These are phyloP conservation scores for Ashbya aceris DNA, from an alignment of 1,139 yeast species.

Conservation along the genomic window DNA sequence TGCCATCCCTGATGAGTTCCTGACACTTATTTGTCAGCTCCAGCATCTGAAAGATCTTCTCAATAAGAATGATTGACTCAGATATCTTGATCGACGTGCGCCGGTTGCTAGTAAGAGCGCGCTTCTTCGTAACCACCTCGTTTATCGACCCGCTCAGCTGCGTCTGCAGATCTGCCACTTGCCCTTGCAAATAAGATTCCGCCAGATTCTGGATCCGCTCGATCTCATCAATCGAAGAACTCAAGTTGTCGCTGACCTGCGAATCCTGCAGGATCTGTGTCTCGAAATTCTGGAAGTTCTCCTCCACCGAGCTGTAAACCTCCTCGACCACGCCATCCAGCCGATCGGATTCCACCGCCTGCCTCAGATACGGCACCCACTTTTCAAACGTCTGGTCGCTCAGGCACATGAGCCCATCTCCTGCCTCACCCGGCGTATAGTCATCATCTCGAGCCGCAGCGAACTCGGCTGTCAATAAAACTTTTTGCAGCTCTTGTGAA, in stretches of 20 bases:
- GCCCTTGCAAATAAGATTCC: constrained; percentile 19
- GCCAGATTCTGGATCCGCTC: constrained; percentile 23
- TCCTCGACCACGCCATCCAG: constrained; percentile 22
- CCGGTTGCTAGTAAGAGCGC: constrained; percentile 44
- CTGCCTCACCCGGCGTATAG: constrained; percentile 2
- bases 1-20: constrained; percentile 57
- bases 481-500: constrained; percentile 25
- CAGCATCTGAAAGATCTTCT: constrained; percentile 68
- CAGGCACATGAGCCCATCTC: constrained; percentile 19
- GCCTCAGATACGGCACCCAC: constrained; percentile 29
- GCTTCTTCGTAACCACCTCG: constrained; percentile 52
- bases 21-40: constrained; percentile 83
- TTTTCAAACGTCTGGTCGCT: constrained; percentile 26
- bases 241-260: constrained; percentile 27
- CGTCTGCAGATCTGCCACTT: constrained; percentile 28
- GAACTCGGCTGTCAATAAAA: constrained; percentile 15
- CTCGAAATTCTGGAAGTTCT: constrained; percentile 28
- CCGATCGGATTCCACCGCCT: constrained; percentile 20
- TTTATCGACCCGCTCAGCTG: constrained; percentile 56
- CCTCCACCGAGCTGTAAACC: constrained; percentile 26
- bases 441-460: constrained; percentile 2
- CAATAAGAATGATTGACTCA: constrained; percentile 53
- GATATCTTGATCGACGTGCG: constrained; percentile 51
- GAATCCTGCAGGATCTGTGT: constrained; percentile 28
- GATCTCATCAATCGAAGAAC: constrained; percentile 24